Evolutionary conservation across 768 basidiomycete genomes (phyloP).

Genomic region (Amanita molliuscula): DNA sequence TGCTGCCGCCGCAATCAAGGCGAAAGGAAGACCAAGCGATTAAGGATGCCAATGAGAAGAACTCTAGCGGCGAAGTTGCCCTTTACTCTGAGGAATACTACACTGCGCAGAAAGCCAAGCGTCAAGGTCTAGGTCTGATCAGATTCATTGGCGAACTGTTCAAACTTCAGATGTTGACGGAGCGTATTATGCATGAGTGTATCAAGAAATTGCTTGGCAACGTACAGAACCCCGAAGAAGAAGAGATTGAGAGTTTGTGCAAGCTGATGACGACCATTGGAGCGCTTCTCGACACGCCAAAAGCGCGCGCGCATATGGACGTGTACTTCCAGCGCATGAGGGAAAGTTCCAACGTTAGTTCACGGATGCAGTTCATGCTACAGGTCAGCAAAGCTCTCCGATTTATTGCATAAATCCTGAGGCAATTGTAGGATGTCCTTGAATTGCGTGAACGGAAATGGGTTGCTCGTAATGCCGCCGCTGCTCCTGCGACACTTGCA

Average conservation of each 20-base stretch:
- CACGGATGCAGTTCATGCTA: conserved; percentile 93
- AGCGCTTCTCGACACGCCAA: conserved; percentile 64
- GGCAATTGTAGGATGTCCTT: conserved; percentile 62
- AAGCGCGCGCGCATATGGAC: conserved; percentile 80
- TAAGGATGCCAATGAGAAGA: conserved; percentile 55
- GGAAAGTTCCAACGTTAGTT: conserved; percentile 63
- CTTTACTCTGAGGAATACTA: conserved; percentile 96
- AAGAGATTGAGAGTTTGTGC: conserved; percentile 95
- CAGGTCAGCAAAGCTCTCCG: conserved; percentile 44
- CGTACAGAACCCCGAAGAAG: conserved; percentile 92
- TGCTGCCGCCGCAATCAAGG: conserved; percentile 78
- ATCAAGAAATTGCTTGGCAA: conserved; percentile 92
- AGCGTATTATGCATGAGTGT: conserved; percentile 98
- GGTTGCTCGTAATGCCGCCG: conserved; percentile 59
- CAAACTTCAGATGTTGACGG: conserved; percentile 97
- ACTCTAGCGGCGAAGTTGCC: conserved; percentile 49
- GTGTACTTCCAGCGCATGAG: conserved; percentile 91
- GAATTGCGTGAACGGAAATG: conserved; percentile 82
- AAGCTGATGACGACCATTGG: conserved; percentile 89
- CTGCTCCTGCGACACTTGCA: conserved; percentile 81
- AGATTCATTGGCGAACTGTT: conserved; percentile 98
- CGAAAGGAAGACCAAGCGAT: conserved; percentile 76
- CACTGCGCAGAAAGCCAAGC: conserved; percentile 92
- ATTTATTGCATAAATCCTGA: conserved; percentile 2
- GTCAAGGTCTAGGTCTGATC: conserved; percentile 92